phyloP scores from a whole-genome alignment of 148 eudicot species.

The Vaccinium vitisidaea region DNA sequence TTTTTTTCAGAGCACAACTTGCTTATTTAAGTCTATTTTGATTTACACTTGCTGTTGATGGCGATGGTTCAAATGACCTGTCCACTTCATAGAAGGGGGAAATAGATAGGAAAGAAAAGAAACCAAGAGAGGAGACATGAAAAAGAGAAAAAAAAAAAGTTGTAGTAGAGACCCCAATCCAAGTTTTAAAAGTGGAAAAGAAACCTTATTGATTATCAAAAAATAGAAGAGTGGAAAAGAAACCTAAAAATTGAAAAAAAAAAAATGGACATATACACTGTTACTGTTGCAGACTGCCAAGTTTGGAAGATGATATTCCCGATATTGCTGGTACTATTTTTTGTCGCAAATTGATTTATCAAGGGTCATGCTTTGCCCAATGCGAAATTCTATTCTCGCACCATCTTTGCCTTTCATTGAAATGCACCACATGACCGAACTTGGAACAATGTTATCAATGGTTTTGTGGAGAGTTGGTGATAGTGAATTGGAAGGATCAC shows the following conservation, averaged over 20 bases:
- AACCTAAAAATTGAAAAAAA: background rate
- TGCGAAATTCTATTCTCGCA: background rate
- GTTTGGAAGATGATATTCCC: background rate
- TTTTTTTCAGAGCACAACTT: background rate
- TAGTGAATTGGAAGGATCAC: background rate
- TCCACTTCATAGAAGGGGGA: background rate
- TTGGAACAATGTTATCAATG: background rate
- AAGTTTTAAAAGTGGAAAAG: background rate
- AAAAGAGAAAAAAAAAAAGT: background rate
- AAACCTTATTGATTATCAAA: conserved; percentile 2
- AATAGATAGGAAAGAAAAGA: background rate
- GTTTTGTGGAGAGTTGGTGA: background rate
- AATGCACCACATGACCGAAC: background rate
- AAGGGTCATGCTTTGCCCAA: background rate
- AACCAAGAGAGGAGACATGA: background rate
- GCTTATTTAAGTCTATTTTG: background rate
- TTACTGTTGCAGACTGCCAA: background rate
- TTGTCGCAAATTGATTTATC: background rate
- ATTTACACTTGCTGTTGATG: background rate
- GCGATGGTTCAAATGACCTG: too few relatives aligned
- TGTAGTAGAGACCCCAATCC: background rate
- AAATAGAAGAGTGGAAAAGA: background rate
- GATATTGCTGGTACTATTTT: background rate
- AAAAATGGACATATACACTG: too few relatives aligned
- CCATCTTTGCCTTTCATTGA: background rate